Evolutionary conservation across 768 basidiomycete genomes (phyloP).

Genomic region (Russula vinacea): DNA sequence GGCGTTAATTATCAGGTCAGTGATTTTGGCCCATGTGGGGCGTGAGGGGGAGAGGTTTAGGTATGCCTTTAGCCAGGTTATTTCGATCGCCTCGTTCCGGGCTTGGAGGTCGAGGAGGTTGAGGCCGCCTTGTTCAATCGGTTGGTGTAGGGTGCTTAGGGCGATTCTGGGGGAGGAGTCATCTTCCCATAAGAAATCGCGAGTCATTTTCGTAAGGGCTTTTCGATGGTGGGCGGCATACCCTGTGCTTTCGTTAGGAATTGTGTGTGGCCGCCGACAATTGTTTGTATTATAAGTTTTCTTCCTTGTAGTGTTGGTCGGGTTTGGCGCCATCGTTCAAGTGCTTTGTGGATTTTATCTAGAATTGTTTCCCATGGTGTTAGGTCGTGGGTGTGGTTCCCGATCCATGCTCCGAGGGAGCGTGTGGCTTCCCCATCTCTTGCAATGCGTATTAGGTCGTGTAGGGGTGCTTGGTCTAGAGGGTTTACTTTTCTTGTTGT

Average conservation of each 20-base stretch:
- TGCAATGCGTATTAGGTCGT: neutral
- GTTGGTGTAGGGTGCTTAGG: neutral
- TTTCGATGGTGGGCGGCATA: slow-evolving; percentile 32
- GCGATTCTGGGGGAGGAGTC: no score
- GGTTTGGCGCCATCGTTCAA: slow-evolving; percentile 21
- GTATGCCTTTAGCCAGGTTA: neutral
- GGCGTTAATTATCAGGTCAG: slow-evolving; percentile 10
- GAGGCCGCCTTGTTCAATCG: neutral
- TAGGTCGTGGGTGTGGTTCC: neutral
- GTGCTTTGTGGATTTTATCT: slow-evolving; percentile 28
- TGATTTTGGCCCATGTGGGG: slow-evolving; percentile 28
- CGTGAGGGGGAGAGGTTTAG: neutral
- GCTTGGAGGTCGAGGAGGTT: neutral
- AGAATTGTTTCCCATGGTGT: slow-evolving; percentile 12
- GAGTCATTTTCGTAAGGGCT: slow-evolving; percentile 26
- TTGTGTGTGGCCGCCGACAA: slow-evolving; percentile 31
- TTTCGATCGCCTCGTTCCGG: neutral
- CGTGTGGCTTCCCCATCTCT: neutral
- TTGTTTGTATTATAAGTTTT: slow-evolving; percentile 30
- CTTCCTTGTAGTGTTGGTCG: slow-evolving; percentile 30
- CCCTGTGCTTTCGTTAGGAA: slow-evolving; percentile 36
- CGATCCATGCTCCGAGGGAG: neutral
- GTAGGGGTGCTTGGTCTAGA: fast-evolving
- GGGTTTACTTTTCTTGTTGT: neutral
- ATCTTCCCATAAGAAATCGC: slow-evolving; percentile 12